Percentiles rank a stretch among this genome's conserved stretches.
Conservation (phyloP, 1,284 basidiomycete genomes). For the Coniophora puteana region DNA sequence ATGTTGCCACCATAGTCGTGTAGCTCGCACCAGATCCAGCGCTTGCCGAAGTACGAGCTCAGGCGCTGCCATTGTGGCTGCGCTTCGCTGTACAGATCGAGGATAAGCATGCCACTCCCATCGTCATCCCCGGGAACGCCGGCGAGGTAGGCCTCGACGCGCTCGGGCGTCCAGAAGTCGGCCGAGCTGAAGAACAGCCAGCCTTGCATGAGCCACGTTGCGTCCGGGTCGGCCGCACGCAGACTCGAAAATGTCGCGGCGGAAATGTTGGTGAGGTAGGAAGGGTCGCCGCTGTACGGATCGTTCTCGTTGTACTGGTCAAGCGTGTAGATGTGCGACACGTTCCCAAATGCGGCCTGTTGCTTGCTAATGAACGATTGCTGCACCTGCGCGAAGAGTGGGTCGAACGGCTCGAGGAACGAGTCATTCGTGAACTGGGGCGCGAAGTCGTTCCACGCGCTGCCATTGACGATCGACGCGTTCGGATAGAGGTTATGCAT, state of each 20-base stretch:
- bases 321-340: slow-evolving; percentile 40
- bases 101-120: slow-evolving; percentile 38
- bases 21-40: slow-evolving; percentile 44
- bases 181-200: slow-evolving; percentile 38
- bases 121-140: slow-evolving; percentile 32
- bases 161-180: slow-evolving; percentile 37
- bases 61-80: slow-evolving; percentile 40
- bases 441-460: slow-evolving; percentile 34
- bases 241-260: slow-evolving; percentile 33
- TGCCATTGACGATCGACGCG: slow-evolving; percentile 33
- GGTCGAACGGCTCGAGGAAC: slow-evolving; percentile 40
- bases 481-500: slow-evolving; percentile 32
- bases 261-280: slow-evolving; percentile 33
- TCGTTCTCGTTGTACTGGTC: slow-evolving; percentile 45
- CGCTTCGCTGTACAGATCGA: slow-evolving; percentile 41
- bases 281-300: slow-evolving; percentile 31
- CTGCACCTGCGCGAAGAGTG: slow-evolving; percentile 35
- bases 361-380: slow-evolving; percentile 40
- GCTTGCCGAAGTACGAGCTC: slow-evolving; percentile 35
- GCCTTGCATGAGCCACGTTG: slow-evolving; percentile 43
- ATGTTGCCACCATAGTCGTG: slow-evolving; percentile 41
- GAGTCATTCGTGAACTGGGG: slow-evolving; percentile 30
- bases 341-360: slow-evolving; percentile 33
- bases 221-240: slow-evolving; percentile 35
- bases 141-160: slow-evolving; percentile 36